Conservation (phyloP, 352 stramenopile genomes). For the Nothophytophthora sp. region DNA sequence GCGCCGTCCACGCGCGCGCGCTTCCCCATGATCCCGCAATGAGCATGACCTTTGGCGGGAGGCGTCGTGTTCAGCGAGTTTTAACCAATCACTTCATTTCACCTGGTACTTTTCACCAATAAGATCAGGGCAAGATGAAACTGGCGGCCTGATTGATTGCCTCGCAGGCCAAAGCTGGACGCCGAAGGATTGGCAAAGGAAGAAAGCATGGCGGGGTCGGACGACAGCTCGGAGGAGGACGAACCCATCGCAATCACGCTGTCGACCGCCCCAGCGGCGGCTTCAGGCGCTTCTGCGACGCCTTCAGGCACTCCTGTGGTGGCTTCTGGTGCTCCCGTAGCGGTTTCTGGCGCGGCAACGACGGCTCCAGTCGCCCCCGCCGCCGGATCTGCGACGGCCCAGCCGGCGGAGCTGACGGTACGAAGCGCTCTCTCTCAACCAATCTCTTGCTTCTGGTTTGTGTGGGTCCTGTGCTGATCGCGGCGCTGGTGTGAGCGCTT, state of each 20-base stretch:
- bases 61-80: neutral
- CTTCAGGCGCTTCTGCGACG: too few relatives aligned
- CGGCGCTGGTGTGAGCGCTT: too few relatives aligned
- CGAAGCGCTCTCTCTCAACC: too few relatives aligned
- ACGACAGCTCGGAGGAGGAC: conserved; percentile 87
- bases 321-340: neutral
- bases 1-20: conserved; percentile 3
- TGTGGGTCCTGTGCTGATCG: too few relatives aligned
- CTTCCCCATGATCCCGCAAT: conserved; percentile 3
- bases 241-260: conserved; percentile 60
- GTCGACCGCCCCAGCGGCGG: neutral
- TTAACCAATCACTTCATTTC: neutral
- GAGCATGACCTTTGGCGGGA: neutral
- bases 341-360: neutral
- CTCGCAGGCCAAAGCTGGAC: conserved; percentile 2
- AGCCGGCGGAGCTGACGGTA: conserved; percentile 1
- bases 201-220: conserved; percentile 44
- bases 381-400: neutral
- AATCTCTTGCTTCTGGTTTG: neutral
- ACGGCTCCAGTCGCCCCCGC: neutral
- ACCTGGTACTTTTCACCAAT: conserved; percentile 18
- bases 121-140: neutral
- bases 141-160: neutral
- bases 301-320: too few relatives aligned
- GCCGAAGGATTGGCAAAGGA: too few relatives aligned